Conservation (phyloP, 768 basidiomycete genomes). For the Strobilomyces echinocephalus region DNA sequence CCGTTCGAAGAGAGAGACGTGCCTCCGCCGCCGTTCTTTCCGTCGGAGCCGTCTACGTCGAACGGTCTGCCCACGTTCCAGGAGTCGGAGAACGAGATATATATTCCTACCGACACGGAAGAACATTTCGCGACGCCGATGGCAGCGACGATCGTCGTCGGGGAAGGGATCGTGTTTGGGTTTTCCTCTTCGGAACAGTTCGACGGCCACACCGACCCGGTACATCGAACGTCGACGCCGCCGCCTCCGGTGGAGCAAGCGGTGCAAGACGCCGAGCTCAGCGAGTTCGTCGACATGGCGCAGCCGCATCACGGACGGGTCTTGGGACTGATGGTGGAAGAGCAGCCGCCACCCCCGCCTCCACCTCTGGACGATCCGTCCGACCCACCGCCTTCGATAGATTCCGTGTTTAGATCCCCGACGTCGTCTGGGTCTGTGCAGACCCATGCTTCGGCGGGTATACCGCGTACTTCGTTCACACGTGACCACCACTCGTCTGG, state of each 20-base stretch:
- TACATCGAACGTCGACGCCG: slow-evolving; percentile 60
- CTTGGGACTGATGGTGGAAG: slow-evolving; percentile 53
- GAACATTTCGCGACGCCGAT: slow-evolving; percentile 36
- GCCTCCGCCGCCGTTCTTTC: slow-evolving; percentile 62
- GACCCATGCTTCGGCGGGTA: slow-evolving; percentile 25
- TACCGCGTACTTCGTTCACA: slow-evolving; percentile 29
- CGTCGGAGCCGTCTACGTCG: slow-evolving; percentile 56
- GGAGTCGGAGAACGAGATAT: slow-evolving; percentile 75
- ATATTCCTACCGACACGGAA: slow-evolving; percentile 44
- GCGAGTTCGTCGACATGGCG: slow-evolving; percentile 54
- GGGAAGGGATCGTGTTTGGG: slow-evolving; percentile 77
- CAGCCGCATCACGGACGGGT: slow-evolving; percentile 47
- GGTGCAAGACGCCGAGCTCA: slow-evolving; percentile 64
- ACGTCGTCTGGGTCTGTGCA: slow-evolving; percentile 17
- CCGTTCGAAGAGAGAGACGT: slow-evolving; percentile 83
- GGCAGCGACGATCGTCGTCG: slow-evolving; percentile 41
- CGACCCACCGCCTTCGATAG: slow-evolving; percentile 85
- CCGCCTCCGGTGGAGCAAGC: slow-evolving; percentile 77
- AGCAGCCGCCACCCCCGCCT: slow-evolving; percentile 67
- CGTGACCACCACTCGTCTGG: slow-evolving; percentile 29
- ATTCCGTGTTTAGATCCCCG: slow-evolving; percentile 61
- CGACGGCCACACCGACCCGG: slow-evolving; percentile 71
- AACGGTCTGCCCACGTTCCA: slow-evolving; percentile 65
- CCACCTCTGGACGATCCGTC: slow-evolving; percentile 82
- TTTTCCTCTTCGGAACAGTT: slow-evolving; percentile 70